These are phyloP conservation scores for Penicilliopsis zonata DNA, from an alignment of 495 filamentous ascomycete genomes.

Conservation along the genomic window DNA sequence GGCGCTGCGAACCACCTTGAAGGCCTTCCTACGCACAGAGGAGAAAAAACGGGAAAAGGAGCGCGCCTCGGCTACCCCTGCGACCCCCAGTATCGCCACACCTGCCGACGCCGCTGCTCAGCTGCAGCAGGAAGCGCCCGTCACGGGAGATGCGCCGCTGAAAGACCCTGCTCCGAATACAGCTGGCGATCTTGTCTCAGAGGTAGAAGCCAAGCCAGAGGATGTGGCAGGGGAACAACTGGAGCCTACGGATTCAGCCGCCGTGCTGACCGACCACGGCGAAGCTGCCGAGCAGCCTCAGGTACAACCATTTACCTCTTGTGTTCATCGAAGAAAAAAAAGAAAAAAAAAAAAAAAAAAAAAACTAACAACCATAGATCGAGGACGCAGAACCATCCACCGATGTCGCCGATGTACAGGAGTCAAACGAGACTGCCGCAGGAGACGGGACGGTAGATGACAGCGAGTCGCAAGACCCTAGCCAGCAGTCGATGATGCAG, in stretches of 20 bases:
- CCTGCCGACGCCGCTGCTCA: slow-evolving; percentile 12
- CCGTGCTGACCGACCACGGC: slow-evolving; percentile 5
- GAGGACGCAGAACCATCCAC: neutral
- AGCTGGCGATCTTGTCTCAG: slow-evolving; percentile 3
- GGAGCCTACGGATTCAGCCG: neutral
- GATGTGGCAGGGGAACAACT: slow-evolving; percentile 4
- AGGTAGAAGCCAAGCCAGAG: slow-evolving; percentile 3
- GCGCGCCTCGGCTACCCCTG: slow-evolving; percentile 26
- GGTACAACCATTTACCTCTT: neutral
- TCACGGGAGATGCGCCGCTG: slow-evolving; percentile 1
- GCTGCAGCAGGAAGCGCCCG: slow-evolving; percentile 7
- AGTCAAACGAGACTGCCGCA: slow-evolving; percentile 5
- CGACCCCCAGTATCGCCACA: slow-evolving; percentile 10
- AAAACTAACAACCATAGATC: slow-evolving; percentile 1
- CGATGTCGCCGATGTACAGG: slow-evolving; percentile 3
- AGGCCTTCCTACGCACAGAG: slow-evolving; percentile 74
- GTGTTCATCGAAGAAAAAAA: no score
- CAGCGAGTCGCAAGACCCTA: slow-evolving; percentile 7
- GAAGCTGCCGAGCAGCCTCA: slow-evolving; percentile 10
- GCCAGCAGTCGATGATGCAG: slow-evolving; percentile 13
- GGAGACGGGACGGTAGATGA: slow-evolving; percentile 10
- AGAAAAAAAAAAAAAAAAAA: no score
- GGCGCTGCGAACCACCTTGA: slow-evolving; percentile 73
- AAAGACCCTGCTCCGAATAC: slow-evolving; percentile 2
- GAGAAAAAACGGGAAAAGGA: slow-evolving; percentile 72